Evolutionary conservation across 2,329 filamentous ascomycete genomes (phyloP), one percentile per base, ranked within the genome.

Genomic region (Mycogone perniciosa): DNA sequence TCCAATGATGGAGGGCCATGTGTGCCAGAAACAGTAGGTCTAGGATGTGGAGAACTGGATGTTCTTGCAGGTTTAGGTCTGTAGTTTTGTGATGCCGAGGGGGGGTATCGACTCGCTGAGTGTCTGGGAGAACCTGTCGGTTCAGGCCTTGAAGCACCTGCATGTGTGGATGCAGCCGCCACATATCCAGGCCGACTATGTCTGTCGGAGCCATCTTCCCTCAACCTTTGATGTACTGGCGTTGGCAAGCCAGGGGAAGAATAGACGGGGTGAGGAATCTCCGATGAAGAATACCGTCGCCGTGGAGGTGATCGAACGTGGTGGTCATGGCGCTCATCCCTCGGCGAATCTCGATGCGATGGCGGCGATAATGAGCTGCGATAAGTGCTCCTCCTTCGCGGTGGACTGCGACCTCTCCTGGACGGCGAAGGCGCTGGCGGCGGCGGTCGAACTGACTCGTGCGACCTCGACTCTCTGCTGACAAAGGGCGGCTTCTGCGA

Each of bases 21-120:
- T 34, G 42, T 42, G 44, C 46, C 50, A 2, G 37, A n/a, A 10
- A 34, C 13, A 11, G 41, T 29, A 6, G 49, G 45, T 31, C 33
- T 42, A 10, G 45, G 52, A 27, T 50, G 43, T 11, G 52, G 49
- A 34, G 52, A 48, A 20, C 31, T 48, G 38, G 35, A 34, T 34
- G 38, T 39, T 13, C 34, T 53, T 34, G 41, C 46, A 7, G 47
- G 38, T 29, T 52, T 44, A 8, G 57, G 51, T 44, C 54, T 56
- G 42, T 59, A 56, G 26, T 53, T 54, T 6, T 55, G 41, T 11
- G 57, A 55, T 9, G 54, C 55, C 9, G 52, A 52, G 9, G 55
- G 47, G 30, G 53, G 41, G 26, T 50, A 49, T 31, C 27, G 43
- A 26, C 41, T 34, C 7, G 41, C 40, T 8, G 43, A 42, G 4